Evolutionary conservation across 2,329 filamentous ascomycete species (phyloP), one percentile per base, ranked within the genome.

Genomic region (Mycocentrospora acerina): DNA sequence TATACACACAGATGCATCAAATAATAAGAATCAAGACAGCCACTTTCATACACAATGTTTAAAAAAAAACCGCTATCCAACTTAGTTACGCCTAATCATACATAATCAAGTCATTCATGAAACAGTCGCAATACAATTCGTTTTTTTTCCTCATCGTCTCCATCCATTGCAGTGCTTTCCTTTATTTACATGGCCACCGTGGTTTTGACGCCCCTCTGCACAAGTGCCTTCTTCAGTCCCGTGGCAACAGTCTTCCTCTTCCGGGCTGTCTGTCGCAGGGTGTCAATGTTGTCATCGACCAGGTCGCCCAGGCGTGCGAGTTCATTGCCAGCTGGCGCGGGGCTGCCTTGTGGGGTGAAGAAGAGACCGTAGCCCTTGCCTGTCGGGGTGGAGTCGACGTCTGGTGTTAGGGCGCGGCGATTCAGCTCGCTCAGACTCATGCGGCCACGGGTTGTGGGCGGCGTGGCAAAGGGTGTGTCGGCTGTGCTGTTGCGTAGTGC

Each of bases 281-380:
- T 53, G 38, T 63, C 58, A 4, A 75, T 58, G 29, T 69, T 67
- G 25, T 63, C 57, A 17, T 66, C 68, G 2, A 74, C 66, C 44
- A 71, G 58, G 17, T 60, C 55, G 54, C 67, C 68, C 40, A 69
- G 61, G 46, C 60, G 66, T 32, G 62, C 57, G 15, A 64, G 36
- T 6, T 57, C 44, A 4, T 58, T 64, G 1, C 51, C 24, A n/a
- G 51, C 33, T 4, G 53, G 51, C 19, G 44, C 57, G 9, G 54
- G 55, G n/a, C 60, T 54, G 9, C 5, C 19, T 22, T 6, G 19
- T 12, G 64, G 49, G 35, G 64, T 59, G 50, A 66, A 63, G 43
- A 62, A 63, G 11, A 69, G 41, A 0, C 64, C 63, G 41, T 61
- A 68, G 2, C 62, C 60, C 22, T 59, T 57, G 16, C 46, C 53